Conservation (phyloP, 2,329 filamentous ascomycete genomes). For the Penicillium sp. region DNA sequence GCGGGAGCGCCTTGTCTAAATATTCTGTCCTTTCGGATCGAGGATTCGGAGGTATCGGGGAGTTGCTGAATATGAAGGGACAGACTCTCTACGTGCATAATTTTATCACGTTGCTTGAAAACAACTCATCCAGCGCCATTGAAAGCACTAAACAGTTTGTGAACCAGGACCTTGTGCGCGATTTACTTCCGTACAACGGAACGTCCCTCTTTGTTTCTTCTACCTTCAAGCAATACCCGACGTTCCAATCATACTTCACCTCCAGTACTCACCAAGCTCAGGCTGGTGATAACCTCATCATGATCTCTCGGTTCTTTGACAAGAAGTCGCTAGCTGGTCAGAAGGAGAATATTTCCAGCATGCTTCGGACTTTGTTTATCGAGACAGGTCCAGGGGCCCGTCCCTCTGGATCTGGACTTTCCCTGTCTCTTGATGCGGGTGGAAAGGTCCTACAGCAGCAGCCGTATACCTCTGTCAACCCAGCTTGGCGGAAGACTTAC, state of each 20-base stretch:
- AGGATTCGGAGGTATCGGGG: slow-evolving; percentile 19
- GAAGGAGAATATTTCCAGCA: neutral
- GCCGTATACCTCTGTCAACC: slow-evolving; percentile 12
- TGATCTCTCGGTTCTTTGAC: slow-evolving; percentile 8
- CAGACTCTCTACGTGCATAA: slow-evolving; percentile 4
- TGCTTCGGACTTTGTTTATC: neutral
- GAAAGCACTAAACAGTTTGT: slow-evolving; percentile 5
- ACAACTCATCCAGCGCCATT: slow-evolving; percentile 7
- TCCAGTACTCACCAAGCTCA: neutral
- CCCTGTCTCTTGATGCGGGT: slow-evolving; percentile 4
- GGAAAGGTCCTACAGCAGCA: slow-evolving; percentile 10
- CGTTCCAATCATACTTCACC: slow-evolving; percentile 2
- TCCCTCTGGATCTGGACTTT: neutral
- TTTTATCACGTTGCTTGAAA: slow-evolving; percentile 9
- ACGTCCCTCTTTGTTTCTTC: slow-evolving; percentile 1
- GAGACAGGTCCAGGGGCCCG: too few relatives aligned
- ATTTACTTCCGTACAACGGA: slow-evolving; percentile 10
- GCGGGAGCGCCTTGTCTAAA: slow-evolving; percentile 8
- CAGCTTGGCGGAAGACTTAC: slow-evolving; percentile 12
- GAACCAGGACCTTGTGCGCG: slow-evolving; percentile 1
- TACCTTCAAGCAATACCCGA: neutral
- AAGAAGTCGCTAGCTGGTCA: neutral
- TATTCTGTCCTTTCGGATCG: slow-evolving; percentile 14
- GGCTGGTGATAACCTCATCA: slow-evolving; percentile 1
- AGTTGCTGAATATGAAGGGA: slow-evolving; percentile 8